Conservation (phyloP, 2,329 filamentous ascomycete species). For the Xylaria sp. region DNA sequence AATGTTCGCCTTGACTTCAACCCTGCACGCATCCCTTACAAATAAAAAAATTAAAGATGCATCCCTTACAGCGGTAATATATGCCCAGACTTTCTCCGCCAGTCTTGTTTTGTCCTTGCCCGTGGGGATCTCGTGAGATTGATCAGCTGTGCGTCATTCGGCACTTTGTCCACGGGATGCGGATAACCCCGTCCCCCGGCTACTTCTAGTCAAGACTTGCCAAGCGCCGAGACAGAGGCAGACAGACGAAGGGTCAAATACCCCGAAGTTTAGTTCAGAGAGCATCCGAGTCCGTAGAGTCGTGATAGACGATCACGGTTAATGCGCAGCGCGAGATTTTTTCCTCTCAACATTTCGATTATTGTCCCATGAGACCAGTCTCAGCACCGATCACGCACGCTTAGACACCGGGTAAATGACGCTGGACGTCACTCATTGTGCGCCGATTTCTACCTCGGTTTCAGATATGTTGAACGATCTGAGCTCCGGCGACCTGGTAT, state of each 20-base stretch:
- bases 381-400: not conserved
- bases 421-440: not conserved
- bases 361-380: not conserved
- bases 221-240: not conserved
- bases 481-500: conserved; percentile 7
- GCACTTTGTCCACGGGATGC: not conserved
- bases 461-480: not conserved
- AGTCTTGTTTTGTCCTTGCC: not conserved
- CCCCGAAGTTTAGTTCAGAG: not conserved
- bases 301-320: not conserved
- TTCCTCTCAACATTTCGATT: not conserved
- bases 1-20: conserved; percentile 1
- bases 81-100: not conserved
- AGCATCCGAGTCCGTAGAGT: conserved; percentile 6
- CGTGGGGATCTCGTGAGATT: not conserved
- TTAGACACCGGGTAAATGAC: conserved; percentile 5
- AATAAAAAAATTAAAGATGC: not conserved
- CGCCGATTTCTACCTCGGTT: not conserved
- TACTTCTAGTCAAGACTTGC: not conserved
- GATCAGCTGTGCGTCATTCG: conserved; percentile 17
- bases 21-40: not conserved
- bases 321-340: not conserved
- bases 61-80: not conserved
- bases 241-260: not conserved
- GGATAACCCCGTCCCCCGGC: not conserved